These are phyloP conservation scores for Falciphora oryzae DNA, from an alignment of 2,329 filamentous ascomycete genomes.

Conservation along the genomic window DNA sequence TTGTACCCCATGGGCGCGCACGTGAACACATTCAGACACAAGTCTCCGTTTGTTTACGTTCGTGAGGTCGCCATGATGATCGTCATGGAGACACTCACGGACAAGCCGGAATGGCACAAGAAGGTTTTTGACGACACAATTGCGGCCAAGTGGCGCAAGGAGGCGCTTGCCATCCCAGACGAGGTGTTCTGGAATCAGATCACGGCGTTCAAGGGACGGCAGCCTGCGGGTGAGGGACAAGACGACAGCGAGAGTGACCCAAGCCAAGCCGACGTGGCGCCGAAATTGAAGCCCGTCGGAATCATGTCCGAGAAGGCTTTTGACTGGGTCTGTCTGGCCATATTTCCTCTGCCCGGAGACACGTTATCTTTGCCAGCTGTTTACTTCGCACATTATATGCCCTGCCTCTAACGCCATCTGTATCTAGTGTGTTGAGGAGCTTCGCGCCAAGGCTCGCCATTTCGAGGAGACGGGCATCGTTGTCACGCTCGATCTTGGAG, in stretches of 20 bases:
- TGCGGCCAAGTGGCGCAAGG: conserved; percentile 26
- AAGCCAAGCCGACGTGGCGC: neutral
- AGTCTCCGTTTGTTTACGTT: conserved; percentile 9
- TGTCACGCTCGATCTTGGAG: conserved; percentile 34
- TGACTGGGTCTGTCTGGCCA: conserved; percentile 17
- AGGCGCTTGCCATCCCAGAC: conserved; percentile 17
- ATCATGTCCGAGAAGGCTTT: conserved; percentile 18
- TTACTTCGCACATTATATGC: no score
- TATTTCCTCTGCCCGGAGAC: neutral
- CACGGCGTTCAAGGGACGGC: neutral
- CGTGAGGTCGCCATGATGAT: conserved; percentile 30
- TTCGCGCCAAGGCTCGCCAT: conserved; percentile 43
- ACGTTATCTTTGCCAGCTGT: neutral
- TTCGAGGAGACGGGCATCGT: conserved; percentile 34
- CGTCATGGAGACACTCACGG: conserved; percentile 29
- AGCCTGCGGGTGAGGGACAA: neutral
- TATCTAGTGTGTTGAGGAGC: conserved; percentile 34
- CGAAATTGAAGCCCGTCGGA: conserved; percentile 4
- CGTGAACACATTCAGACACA: no score
- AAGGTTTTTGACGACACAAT: conserved; percentile 29
- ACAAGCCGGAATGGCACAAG: conserved; percentile 31
- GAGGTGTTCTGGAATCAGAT: neutral
- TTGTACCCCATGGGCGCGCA: neutral
- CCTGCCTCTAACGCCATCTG: neutral
- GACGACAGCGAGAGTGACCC: neutral